Percentiles rank a stretch among this genome's conserved stretches.
Evolutionary conservation across 1,284 basidiomycete species (phyloP).

Genomic region (Cronartium quercuum): DNA sequence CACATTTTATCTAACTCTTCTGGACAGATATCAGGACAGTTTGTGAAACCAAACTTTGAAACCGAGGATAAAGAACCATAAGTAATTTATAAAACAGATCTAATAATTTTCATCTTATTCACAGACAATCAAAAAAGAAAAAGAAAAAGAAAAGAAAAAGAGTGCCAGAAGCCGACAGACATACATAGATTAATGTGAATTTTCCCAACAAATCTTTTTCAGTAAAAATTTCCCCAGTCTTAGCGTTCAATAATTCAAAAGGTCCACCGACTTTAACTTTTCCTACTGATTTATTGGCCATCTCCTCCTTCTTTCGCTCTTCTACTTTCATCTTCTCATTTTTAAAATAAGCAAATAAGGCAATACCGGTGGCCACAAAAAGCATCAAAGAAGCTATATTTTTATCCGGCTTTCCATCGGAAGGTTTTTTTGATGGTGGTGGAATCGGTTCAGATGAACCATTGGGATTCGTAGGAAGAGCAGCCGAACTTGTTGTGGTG

Average conservation of each 20-base stretch:
- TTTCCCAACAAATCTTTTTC: conserved; percentile 76
- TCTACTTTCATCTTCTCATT: conserved; percentile 74
- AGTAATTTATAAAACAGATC: background rate
- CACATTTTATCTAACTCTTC: conserved; percentile 97
- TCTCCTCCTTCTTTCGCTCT: conserved; percentile 61
- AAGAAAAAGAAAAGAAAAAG: background rate
- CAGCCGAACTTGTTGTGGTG: no score
- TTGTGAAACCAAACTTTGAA: conserved; percentile 84
- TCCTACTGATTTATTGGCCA: conserved; percentile 53
- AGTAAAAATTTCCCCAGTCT: conserved; percentile 66
- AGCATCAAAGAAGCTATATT: conserved; percentile 67
- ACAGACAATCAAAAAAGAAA: background rate
- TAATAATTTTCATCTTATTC: background rate
- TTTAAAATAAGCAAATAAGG: conserved; percentile 80
- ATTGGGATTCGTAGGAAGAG: background rate
- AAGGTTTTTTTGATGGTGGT: background rate
- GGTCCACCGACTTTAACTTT: conserved; percentile 79
- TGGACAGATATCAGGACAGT: conserved; percentile 97
- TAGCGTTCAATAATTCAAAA: conserved; percentile 65
- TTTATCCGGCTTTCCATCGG: background rate
- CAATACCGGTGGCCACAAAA: conserved; percentile 73
- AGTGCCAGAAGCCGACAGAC: conserved; percentile 22
- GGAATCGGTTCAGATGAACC: background rate
- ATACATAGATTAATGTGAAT: conserved; percentile 70
- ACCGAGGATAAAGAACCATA: background rate